Evolutionary conservation across 345 rosid genomes (phyloP).

Genomic region (Citrus reticulata): DNA sequence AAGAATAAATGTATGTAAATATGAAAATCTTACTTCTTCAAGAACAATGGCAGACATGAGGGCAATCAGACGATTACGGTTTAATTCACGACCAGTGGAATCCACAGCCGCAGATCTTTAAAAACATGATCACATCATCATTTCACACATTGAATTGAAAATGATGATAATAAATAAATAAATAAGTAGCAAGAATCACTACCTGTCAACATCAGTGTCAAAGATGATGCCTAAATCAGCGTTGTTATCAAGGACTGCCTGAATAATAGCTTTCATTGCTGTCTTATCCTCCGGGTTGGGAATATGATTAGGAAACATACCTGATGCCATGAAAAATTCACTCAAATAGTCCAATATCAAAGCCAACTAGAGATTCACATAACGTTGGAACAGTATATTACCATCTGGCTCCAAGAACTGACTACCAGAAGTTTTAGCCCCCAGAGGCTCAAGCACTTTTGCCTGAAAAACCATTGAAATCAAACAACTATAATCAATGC

Average conservation of each 20-base stretch:
- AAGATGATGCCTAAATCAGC: slow-evolving; percentile 97
- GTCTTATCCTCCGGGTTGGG: slow-evolving; percentile 97
- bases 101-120: slow-evolving; percentile 99
- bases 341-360: slow-evolving; percentile 6
- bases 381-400: slow-evolving; percentile 17
- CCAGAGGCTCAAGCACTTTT: slow-evolving; percentile 93
- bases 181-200: slow-evolving; percentile 1
- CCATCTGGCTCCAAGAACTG: slow-evolving; percentile 99
- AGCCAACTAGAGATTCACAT: slow-evolving; percentile 3
- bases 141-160: neutral
- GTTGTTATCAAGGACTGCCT: slow-evolving; percentile 86
- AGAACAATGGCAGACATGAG: slow-evolving; percentile 90
- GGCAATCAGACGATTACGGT: slow-evolving; percentile 92
- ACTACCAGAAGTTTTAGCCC: slow-evolving; percentile 88
- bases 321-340: slow-evolving; percentile 33
- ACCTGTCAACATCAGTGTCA: slow-evolving; percentile 99
- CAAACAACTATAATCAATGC: neutral
- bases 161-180: neutral
- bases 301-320: slow-evolving; percentile 94
- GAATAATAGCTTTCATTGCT: slow-evolving; percentile 85
- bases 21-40: slow-evolving; percentile 66
- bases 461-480: slow-evolving; percentile 47
- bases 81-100: slow-evolving; percentile 78
- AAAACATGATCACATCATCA: neutral
- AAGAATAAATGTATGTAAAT: neutral